Evolutionary conservation across 1,139 yeast species (phyloP).

Genomic region (Kazachstania sp.): DNA sequence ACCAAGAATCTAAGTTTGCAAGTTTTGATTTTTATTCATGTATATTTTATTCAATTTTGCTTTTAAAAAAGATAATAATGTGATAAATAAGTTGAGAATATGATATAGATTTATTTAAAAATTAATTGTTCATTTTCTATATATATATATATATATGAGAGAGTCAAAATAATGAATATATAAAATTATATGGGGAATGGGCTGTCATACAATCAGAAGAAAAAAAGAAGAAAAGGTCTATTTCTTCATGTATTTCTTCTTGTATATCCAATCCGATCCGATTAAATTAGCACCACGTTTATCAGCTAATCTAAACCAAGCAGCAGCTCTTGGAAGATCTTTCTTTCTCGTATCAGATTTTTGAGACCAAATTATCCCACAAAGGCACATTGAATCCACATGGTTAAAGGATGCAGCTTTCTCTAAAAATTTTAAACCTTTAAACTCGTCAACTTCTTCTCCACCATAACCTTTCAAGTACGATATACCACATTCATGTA

Average conservation of each 20-base stretch:
- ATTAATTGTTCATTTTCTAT: neutral
- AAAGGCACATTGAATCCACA: slow-evolving; percentile 58
- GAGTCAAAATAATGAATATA: too few relatives aligned
- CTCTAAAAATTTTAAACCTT: slow-evolving; percentile 54
- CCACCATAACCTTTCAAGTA: slow-evolving; percentile 55
- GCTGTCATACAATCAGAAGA: neutral
- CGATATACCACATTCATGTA: slow-evolving; percentile 55
- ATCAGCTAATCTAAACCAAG: slow-evolving; percentile 63
- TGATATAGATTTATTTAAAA: neutral
- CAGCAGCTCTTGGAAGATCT: slow-evolving; percentile 57
- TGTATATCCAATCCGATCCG: slow-evolving; percentile 74
- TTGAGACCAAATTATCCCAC: slow-evolving; percentile 62
- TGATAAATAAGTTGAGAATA: neutral
- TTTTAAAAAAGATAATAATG: too few relatives aligned
- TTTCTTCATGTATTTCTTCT: slow-evolving; percentile 49
- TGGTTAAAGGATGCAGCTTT: slow-evolving; percentile 65
- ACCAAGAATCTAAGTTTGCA: slow-evolving; percentile 3
- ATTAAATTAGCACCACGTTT: slow-evolving; percentile 54
- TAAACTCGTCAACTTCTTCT: slow-evolving; percentile 41
- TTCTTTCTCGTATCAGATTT: slow-evolving; percentile 51
- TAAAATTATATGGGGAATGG: neutral
- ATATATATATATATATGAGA: neutral
- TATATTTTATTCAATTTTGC: neutral
- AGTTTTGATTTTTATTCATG: neutral
- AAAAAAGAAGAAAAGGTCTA: neutral